Evolutionary conservation across 345 rosid species (phyloP), one percentile per base, ranked within the genome.

Genomic region (Mangifera indica): DNA sequence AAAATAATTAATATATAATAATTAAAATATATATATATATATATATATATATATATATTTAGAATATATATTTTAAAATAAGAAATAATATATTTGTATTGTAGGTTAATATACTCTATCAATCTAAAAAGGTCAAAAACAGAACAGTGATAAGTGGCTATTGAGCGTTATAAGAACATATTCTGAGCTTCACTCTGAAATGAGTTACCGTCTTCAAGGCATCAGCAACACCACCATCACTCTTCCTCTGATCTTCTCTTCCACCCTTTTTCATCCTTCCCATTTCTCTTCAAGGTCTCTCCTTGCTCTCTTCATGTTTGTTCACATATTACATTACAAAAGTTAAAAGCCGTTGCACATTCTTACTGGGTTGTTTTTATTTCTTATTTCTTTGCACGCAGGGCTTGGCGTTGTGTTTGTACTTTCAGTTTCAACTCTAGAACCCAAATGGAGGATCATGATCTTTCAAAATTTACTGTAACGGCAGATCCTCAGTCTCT

Each of bases 401-500:
- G 32, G 32, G 71, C 72, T 76, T 17, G 64, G 3, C 65, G 62
- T 55, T 20, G 57, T 64, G 14, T 71, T 42, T 62, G 20, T 63
- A 45, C 53, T 14, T 49, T 18, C 18, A 13, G 60, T 46, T 25
- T 51, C 15, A 32, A 18, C 21, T 14, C 18, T 40, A 57, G 51
- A 9, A 63, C 37, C 17, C 67, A 46, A 67, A 84, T 81, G 87
- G 86, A 1, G 21, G 71, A 54, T 8, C 61, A 17, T 60, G 69
- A 82, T 55, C 77, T 77, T 46, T 72, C 82, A 11, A 79, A 73
- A 29, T 63, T 75, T 59, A 81, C 84, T 9, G 79, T 87, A 21
- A 78, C 76, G 5, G 83, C 67, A 22, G 78, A 90, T 73, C 81
- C 78, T 37, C 79, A 70, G 10, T 84, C 72, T 46, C 82, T 92